These are phyloP conservation scores for Eruca vesicaria DNA, from an alignment of 441 rosid species.

Conservation along the genomic window DNA sequence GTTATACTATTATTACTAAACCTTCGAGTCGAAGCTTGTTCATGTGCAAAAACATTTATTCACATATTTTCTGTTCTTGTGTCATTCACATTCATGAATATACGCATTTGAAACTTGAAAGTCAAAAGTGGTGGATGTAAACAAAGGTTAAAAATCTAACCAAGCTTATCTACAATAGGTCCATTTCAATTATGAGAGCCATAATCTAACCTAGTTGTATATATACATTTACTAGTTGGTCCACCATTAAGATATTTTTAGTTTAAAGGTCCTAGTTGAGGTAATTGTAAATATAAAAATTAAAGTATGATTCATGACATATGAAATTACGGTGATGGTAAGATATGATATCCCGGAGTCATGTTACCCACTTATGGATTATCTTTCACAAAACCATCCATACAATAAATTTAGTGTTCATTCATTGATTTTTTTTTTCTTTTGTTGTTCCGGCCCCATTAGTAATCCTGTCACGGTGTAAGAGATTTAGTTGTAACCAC, in stretches of 20 bases:
- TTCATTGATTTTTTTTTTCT: not conserved
- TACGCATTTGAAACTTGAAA: not conserved
- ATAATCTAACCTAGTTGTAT: not conserved
- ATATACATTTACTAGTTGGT: not conserved
- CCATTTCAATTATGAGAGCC: not conserved
- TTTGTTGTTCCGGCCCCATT: not conserved
- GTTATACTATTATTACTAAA: too few species aligned
- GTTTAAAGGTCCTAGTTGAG: slow-evolving; percentile 1
- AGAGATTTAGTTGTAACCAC: not conserved
- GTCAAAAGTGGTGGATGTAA: slow-evolving; percentile 16
- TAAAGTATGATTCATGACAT: slow-evolving; percentile 15
- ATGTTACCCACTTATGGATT: slow-evolving; percentile 31
- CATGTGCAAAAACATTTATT: too few species aligned
- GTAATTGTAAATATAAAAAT: slow-evolving; percentile 8
- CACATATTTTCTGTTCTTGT: not conserved
- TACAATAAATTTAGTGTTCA: not conserved
- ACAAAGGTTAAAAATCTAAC: not conserved
- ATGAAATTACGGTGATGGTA: slow-evolving; percentile 35
- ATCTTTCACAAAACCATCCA: slow-evolving; percentile 15
- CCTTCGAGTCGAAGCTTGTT: too few species aligned
- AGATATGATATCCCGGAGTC: slow-evolving; percentile 32
- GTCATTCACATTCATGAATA: not conserved
- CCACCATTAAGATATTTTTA: not conserved
- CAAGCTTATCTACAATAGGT: slow-evolving; percentile 3
- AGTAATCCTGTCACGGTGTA: not conserved